Base-by-base conservation (phyloP, 2,329 filamentous ascomycete genomes). In the Elsinoe batatas region DNA sequence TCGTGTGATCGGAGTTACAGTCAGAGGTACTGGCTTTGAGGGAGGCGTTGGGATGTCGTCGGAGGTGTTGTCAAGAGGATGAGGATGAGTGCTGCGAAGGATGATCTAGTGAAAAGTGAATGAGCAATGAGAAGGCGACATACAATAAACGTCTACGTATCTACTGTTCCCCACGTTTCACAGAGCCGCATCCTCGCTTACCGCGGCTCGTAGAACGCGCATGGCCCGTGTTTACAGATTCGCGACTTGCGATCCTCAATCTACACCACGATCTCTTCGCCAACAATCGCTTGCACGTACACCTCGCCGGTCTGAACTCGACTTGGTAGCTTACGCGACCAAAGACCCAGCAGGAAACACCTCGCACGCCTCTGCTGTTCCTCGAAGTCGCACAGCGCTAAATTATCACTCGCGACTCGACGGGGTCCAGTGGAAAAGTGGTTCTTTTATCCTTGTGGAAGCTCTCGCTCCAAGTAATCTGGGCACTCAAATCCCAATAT, bases 191-290 rank as follows among this genome's bases (percentile, higher is more conserved):
- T 8, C 5, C 2, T 33, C 26, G 30, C 44, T 35, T 33, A 35
- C 15, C 10, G 26, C 26, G 26, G 44, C 44, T 35, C 32, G 10
- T 6, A 8, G 32, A 20, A 33, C 7, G 32, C 35, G 18, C 15
- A 11, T 37, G 47, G 33, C 32, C 32, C 47, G 32, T 38, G 47
- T 38, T 36, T 51, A 38, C 33, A 49, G 44, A 15, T 36, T 35
- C 44, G 32, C 47, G 47, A 36, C 47, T 51, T 51, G 47, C 33
- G 15, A 51, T 51, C 47, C 35, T 51, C 35, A 26, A n/a, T 49
- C 10, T 11, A 26, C 8, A 18, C 18, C 3, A 18, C 40, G 6
- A 11, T 11, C 8, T 13, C 20, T 1, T 12, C 18, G 5, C 40
- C 18, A 13, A 11, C 11, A 5, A 5, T 22, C 20, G 3, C 18